Conservation (phyloP, 2,329 filamentous ascomycete genomes). For the Ophiocordyceps unilateralis region DNA sequence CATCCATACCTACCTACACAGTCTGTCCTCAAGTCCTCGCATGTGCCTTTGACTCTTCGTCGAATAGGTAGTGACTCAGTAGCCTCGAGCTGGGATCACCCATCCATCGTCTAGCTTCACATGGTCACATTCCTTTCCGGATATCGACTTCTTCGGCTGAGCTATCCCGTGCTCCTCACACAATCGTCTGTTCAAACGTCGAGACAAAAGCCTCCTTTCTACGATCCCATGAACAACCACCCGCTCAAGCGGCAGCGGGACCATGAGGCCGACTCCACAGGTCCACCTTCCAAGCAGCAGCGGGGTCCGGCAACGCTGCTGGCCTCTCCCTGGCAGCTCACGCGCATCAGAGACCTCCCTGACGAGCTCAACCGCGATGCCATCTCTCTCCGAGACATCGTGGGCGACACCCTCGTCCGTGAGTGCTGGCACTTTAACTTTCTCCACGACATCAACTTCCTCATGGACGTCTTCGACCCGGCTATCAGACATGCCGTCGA, state of each 20-base stretch:
- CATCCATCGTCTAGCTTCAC: no score
- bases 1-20: no score
- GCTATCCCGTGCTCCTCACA: no score
- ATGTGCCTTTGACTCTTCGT: no score
- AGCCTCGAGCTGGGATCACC: no score
- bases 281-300: slow-evolving; percentile 24
- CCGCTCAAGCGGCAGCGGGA: slow-evolving; percentile 15
- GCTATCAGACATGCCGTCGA: slow-evolving; percentile 30
- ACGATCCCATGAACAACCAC: neutral
- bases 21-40: no score
- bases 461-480: slow-evolving; percentile 35
- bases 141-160: no score
- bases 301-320: slow-evolving; percentile 10
- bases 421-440: slow-evolving; percentile 59
- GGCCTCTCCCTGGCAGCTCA: slow-evolving; percentile 55
- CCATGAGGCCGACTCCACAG: slow-evolving; percentile 17
- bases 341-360: slow-evolving; percentile 47
- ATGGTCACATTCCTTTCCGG: no score
- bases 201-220: no score
- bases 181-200: no score
- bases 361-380: slow-evolving; percentile 44
- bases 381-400: slow-evolving; percentile 46
- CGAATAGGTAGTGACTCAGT: slow-evolving; percentile 4
- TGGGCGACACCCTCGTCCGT: slow-evolving; percentile 57
- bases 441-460: slow-evolving; percentile 40